These are phyloP conservation scores for Massariosphaeria phaeospora DNA, from an alignment of 495 filamentous ascomycete genomes.

Conservation along the genomic window DNA sequence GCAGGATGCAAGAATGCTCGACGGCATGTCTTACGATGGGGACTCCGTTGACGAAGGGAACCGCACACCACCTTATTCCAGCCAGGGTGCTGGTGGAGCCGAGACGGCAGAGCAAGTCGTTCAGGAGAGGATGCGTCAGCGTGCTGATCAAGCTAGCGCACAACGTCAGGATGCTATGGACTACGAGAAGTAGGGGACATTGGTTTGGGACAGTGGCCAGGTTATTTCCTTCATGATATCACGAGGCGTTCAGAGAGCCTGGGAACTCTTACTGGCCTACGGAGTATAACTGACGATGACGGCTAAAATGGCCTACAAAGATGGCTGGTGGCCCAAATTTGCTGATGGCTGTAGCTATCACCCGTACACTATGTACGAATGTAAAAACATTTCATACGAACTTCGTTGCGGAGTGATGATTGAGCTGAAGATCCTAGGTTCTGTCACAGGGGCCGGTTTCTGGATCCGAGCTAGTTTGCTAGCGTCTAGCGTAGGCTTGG, in stretches of 20 bases:
- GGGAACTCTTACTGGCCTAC: too few relatives aligned
- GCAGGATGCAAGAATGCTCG: conserved; percentile 40
- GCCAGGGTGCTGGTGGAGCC: conserved; percentile 35
- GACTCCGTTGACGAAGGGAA: conserved; percentile 37
- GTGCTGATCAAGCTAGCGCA: not conserved
- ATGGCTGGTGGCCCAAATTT: not conserved
- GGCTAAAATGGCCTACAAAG: not conserved
- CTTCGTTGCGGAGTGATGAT: not conserved
- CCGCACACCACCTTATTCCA: conserved; percentile 34
- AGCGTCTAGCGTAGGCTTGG: not conserved
- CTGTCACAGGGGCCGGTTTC: too few relatives aligned
- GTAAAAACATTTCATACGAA: not conserved
- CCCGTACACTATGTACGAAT: not conserved
- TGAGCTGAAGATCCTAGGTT: not conserved
- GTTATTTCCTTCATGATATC: not conserved
- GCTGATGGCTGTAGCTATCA: not conserved
- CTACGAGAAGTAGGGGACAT: not conserved
- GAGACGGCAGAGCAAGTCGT: conserved; percentile 53
- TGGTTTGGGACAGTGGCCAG: not conserved
- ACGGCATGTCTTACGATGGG: conserved; percentile 42
- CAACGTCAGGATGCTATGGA: conserved; percentile 9
- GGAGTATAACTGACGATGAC: too few relatives aligned
- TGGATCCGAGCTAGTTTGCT: not conserved
- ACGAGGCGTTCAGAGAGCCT: not conserved
- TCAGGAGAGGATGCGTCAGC: conserved; percentile 43